Conservation (phyloP, 495 filamentous ascomycete species). For the Penicillium odoratum region DNA sequence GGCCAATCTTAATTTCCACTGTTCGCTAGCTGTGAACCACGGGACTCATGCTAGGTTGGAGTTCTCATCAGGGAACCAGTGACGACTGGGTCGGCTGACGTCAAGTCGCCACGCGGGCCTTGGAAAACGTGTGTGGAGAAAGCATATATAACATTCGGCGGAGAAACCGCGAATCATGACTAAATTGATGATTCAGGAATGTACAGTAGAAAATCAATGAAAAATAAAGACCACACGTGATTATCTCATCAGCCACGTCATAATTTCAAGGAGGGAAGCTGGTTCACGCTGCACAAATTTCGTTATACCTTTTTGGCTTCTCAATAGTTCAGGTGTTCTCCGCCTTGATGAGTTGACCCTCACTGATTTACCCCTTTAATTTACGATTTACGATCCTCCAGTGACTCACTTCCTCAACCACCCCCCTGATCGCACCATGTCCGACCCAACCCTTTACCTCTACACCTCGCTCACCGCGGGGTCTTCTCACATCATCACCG, state of each 20-base stretch:
- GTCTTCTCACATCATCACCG: conserved; percentile 96
- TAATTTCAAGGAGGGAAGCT: conserved; percentile 9
- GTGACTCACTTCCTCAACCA: neutral
- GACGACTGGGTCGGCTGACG: conserved; percentile 19
- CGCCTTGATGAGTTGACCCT: conserved; percentile 2
- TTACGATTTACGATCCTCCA: conserved; percentile 2
- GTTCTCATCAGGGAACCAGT: neutral
- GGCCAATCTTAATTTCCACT: neutral
- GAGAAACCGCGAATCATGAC: neutral
- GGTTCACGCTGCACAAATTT: conserved; percentile 8
- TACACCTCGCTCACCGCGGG: conserved; percentile 95
- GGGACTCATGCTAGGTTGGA: neutral
- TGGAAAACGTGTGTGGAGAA: conserved; percentile 7
- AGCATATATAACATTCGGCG: neutral
- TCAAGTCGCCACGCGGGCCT: conserved; percentile 28
- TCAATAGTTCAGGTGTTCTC: conserved; percentile 1
- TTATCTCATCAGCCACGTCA: conserved; percentile 14
- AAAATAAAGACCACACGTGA: conserved; percentile 12
- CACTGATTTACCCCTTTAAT: neutral
- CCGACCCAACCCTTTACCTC: conserved; percentile 82
- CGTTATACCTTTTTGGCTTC: neutral
- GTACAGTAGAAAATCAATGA: neutral
- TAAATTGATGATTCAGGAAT: neutral
- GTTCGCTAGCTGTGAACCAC: neutral
- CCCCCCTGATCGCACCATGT: conserved; percentile 25